Evolutionary conservation across 2,329 filamentous ascomycete genomes (phyloP), one percentile per base, ranked within the genome.

Genomic region (Oidium heveae): DNA sequence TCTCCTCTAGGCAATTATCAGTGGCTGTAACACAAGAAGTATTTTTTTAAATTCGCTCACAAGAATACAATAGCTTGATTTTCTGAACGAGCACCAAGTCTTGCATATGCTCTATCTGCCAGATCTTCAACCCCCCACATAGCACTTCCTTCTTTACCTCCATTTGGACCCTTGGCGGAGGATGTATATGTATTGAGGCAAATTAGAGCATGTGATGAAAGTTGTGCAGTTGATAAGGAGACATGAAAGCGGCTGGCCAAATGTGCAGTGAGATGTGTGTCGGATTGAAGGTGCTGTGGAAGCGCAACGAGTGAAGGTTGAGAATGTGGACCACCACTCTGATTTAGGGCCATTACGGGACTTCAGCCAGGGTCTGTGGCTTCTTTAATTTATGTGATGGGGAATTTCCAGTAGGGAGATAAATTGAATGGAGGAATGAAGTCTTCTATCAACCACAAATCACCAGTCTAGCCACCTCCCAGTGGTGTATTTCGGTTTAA

Each of bases 141-240:
- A 59, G 87, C 86, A 70, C 86, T 94, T 37, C 88, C 89, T 62
- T 93, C 86, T 64, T 87, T 91, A 56, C 79, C 81, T 60, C 89
- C 89, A 84, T 95, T 86, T 4, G 84, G 79, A 22, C 88, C 89
- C 65, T 87, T 88, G 55, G 82, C 76, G 0, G 89, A 89, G 12
- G 86, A 85, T 12, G 86, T 89, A 67, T 94, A 96, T 20, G 88
- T 98, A 71, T 98, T 98, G 59, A 98, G 73, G 54, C 85, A 84
- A 64, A 98, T 82, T 61, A 96, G 75, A 52, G 83, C 91, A 66
- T 96, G 88, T 0, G 87, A 94, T 0, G 88, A 95, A 18, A 98
- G 77, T 52, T 79, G 79, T 54, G 91, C 86, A 0, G 88, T 94
- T 10, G 91, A 87, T 56, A 91, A 72, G 54, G 85, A 84, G 54